Evolutionary conservation across 805 yeast species (phyloP).

Genomic region (Zygosaccharomyces siamensis): DNA sequence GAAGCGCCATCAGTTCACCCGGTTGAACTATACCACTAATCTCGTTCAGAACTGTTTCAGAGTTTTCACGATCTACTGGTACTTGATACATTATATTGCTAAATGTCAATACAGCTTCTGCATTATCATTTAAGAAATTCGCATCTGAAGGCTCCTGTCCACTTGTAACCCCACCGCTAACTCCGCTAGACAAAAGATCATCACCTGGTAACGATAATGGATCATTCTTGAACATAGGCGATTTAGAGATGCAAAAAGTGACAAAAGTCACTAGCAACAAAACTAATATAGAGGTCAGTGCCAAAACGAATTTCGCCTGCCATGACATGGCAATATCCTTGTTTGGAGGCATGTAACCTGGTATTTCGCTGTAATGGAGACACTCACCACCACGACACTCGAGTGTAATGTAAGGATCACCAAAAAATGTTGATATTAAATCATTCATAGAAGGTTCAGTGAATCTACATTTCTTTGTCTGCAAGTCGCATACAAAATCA

Average conservation of each 20-base stretch:
- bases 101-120: constrained; percentile 72
- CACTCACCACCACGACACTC: constrained; percentile 87
- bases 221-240: constrained; percentile 51
- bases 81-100: constrained; percentile 56
- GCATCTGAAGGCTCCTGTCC: constrained; percentile 33
- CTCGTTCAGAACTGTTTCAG: constrained; percentile 47
- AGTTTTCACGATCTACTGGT: constrained; percentile 9
- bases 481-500: constrained; percentile 74
- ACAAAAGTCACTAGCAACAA: constrained; percentile 30
- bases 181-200: constrained; percentile 20
- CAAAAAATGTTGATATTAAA: constrained; percentile 82
- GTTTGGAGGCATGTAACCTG: constrained; percentile 74
- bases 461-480: constrained; percentile 60
- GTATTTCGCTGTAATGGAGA: constrained; percentile 84
- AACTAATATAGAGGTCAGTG: constrained; percentile 37
- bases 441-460: constrained; percentile 97
- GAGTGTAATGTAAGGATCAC: constrained; percentile 85
- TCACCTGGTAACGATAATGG: constrained; percentile 26
- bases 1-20: constrained; percentile 85
- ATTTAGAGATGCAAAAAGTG: constrained; percentile 47
- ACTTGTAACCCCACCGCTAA: constrained; percentile 3
- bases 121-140: constrained; percentile 45
- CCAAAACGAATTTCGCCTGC: constrained; percentile 43
- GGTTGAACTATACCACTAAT: constrained; percentile 78
- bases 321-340: constrained; percentile 31